Percentiles rank a stretch among this genome's conserved stretches.
Conservation (phyloP, 306 rosid species). For the Cicer yamashitae region DNA sequence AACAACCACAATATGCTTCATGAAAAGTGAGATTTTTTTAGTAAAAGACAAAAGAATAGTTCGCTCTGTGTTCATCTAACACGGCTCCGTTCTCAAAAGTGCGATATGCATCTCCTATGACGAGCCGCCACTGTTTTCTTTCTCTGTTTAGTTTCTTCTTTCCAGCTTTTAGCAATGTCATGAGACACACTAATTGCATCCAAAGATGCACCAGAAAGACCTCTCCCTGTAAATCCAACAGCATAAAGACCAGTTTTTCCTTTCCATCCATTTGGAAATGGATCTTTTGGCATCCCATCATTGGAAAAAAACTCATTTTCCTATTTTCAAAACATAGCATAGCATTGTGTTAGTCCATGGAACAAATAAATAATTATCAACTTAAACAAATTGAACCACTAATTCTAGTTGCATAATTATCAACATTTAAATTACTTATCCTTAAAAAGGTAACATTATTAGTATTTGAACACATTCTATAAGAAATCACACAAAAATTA, state of each 20-base stretch:
- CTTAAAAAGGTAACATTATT: conserved; percentile 21
- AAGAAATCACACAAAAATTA: neutral
- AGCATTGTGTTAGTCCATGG: conserved; percentile 25
- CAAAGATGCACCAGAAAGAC: conserved; percentile 84
- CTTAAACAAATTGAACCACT: neutral
- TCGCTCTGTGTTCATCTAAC: too few relatives aligned
- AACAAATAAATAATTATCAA: neutral
- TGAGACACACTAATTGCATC: conserved; percentile 88
- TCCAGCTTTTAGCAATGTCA: conserved; percentile 88
- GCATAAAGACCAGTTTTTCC: conserved; percentile 86
- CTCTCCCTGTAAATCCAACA: conserved; percentile 92
- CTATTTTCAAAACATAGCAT: conserved; percentile 50
- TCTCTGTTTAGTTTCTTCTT: conserved; percentile 78
- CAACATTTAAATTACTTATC: neutral
- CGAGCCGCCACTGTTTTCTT: conserved; percentile 67
- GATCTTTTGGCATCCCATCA: conserved; percentile 77
- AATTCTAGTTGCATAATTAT: neutral
- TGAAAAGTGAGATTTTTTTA: too few relatives aligned
- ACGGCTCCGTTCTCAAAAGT: conserved; percentile 44
- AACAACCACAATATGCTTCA: too few relatives aligned
- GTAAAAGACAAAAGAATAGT: too few relatives aligned
- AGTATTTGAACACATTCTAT: neutral
- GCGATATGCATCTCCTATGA: conserved; percentile 90
- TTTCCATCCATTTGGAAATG: conserved; percentile 96
- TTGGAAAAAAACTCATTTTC: conserved; percentile 77